Base-by-base conservation (phyloP, 495 filamentous ascomycete species). In the Xylaria bambusicola region DNA sequence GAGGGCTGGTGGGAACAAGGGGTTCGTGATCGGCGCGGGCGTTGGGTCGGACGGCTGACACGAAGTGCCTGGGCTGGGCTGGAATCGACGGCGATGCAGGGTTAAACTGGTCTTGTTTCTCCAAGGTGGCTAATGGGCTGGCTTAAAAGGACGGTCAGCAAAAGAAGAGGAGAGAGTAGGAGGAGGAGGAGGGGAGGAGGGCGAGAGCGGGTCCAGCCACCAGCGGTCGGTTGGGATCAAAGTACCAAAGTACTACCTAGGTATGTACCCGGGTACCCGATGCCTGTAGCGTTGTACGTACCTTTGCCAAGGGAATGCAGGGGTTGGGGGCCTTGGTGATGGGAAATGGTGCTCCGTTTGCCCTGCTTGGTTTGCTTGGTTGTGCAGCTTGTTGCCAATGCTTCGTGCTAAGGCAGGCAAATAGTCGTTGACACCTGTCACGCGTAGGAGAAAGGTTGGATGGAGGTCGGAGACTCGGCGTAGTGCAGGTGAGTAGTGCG, bases 11-110 rank as follows among this genome's bases (percentile, higher is more conserved):
- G 42, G 51, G 45, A 31, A 31, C 31, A 47, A 45, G 56, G 38
- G 57, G 57, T 56, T 44, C 48, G 56, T 27, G 48, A 59, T 54
- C 47, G 49, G 21, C 57, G 40, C 35, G 21, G 57, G 24, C 47
- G 48, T 48, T 60, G 38, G 48, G 56, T 53, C 31, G 65, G 62
- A 66, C 53, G 53, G 66, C 65, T 70, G 68, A 71, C 66, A 62
- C 65, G 59, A 60, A 62, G 66, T 59, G 63, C 62, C 67, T 64
- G 56, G 61, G 52, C 58, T 66, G 56, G 65, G 60, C 62, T 67
- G 56, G 58, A 64, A 59, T 61, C 27, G 38, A 50, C 36, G 24
- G 47, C 6, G 51, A 35, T 21, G 50, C 50, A 13, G 40, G 50
- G 50, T 38, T 40, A 33, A 29, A 20, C 46, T 58, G 45, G 52